Conservation (phyloP, 352 stramenopile genomes). For the Phytopythium aichiense region DNA sequence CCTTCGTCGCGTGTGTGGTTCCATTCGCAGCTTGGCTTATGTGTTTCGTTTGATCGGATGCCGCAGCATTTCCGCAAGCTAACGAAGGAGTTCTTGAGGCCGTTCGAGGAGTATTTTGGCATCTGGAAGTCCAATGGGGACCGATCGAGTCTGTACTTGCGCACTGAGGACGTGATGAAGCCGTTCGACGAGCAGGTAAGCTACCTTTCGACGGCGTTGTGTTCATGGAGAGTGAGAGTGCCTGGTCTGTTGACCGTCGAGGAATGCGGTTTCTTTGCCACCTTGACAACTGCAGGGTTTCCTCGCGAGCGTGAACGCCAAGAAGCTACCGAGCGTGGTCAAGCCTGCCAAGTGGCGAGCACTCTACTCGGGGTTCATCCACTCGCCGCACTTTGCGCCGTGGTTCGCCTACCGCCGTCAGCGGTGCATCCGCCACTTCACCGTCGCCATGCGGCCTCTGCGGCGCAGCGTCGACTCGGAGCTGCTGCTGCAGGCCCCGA, state of each 20-base stretch:
- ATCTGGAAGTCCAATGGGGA: slow-evolving; percentile 64
- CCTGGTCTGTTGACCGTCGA: not conserved
- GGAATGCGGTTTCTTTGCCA: not conserved
- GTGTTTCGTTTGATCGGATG: not conserved
- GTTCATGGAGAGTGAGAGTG: not conserved
- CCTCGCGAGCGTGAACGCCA: slow-evolving; percentile 48
- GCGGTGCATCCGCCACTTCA: slow-evolving; percentile 67
- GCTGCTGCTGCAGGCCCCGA: slow-evolving; percentile 35
- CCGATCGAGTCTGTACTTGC: slow-evolving; percentile 68
- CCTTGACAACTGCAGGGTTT: slow-evolving; percentile 24
- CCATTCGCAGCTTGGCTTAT: not conserved
- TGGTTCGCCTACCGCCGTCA: slow-evolving; percentile 73
- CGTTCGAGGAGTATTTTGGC: slow-evolving; percentile 85
- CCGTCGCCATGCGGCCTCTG: slow-evolving; percentile 46
- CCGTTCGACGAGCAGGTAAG: slow-evolving; percentile 53
- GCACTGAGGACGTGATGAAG: slow-evolving; percentile 66
- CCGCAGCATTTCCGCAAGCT: slow-evolving; percentile 83
- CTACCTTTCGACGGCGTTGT: not conserved
- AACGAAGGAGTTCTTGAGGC: slow-evolving; percentile 81
- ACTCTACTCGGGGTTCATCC: slow-evolving; percentile 70
- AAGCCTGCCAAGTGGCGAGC: slow-evolving; percentile 60
- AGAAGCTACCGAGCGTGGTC: slow-evolving; percentile 55
- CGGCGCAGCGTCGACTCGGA: slow-evolving; percentile 37
- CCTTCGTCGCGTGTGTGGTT: not conserved
- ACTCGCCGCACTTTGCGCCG: slow-evolving; percentile 65